phyloP scores from a whole-genome alignment of 2,329 filamentous ascomycete species.

The Alternaria arbusti region DNA sequence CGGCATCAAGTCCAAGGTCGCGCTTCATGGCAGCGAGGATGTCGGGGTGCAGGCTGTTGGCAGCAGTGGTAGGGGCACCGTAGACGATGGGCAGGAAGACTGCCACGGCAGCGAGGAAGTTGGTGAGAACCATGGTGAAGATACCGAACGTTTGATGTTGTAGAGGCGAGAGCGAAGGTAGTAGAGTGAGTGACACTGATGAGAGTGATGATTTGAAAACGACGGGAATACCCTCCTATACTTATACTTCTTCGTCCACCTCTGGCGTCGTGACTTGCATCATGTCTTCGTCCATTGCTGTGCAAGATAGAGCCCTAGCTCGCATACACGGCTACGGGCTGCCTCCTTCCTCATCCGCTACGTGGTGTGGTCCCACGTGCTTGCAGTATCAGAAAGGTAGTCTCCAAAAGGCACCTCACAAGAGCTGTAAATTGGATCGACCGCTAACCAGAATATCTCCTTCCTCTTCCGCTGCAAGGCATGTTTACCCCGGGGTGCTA shows the following conservation, averaged over 20 bases:
- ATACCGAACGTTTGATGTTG: conserved; percentile 27
- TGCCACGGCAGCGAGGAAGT: conserved; percentile 49
- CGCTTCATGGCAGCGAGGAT: conserved; percentile 54
- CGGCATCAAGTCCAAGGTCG: conserved; percentile 50
- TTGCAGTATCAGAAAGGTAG: conserved; percentile 16
- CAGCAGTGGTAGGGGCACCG: conserved; percentile 47
- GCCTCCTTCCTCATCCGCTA: conserved; percentile 27
- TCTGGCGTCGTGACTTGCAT: conserved; percentile 6
- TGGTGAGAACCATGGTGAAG: conserved; percentile 48
- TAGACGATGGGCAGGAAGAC: conserved; percentile 51
- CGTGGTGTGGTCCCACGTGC: conserved; percentile 7
- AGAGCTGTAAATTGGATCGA: conserved; percentile 11
- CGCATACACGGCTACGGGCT: conserved; percentile 6
- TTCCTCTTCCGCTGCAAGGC: conserved; percentile 23
- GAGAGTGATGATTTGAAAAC: conserved; percentile 1
- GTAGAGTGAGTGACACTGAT: conserved; percentile 23
- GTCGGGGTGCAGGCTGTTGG: conserved; percentile 49
- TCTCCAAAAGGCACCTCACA: conserved; percentile 15
- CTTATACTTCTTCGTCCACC: conserved; percentile 23
- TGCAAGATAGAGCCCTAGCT: conserved; percentile 8
- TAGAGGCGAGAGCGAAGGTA: conserved; percentile 32
- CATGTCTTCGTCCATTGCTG: neutral
- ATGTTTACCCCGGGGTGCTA: neutral
- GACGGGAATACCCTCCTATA: conserved; percentile 14
- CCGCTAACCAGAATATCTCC: conserved; percentile 13